Conservation (phyloP, 106 monocot genomes). For the Vanilla planifolia region DNA sequence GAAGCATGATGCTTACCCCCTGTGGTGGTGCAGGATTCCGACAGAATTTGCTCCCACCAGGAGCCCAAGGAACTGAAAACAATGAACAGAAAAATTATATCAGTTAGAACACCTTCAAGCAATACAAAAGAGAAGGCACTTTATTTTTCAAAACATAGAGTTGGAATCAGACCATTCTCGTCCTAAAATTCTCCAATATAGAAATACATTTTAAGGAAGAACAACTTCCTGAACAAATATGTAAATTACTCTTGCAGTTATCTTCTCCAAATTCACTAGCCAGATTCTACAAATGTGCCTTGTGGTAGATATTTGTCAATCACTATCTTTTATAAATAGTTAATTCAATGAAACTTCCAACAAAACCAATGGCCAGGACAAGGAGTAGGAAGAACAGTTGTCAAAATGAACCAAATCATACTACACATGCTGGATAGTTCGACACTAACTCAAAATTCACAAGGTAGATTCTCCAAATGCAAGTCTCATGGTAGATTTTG, state of each 20-base stretch:
- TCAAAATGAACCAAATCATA: too few relatives aligned
- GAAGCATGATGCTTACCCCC: constrained; percentile 51
- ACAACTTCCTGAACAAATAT: background rate
- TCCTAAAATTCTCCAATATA: background rate
- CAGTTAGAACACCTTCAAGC: background rate
- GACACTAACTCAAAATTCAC: too few relatives aligned
- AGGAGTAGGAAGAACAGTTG: constrained; percentile 79
- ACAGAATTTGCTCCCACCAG: constrained; percentile 86
- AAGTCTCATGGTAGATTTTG: too few relatives aligned
- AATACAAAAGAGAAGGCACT: background rate
- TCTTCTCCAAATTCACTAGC: background rate
- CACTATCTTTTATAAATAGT: background rate
- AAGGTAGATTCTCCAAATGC: too few relatives aligned
- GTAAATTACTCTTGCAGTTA: background rate
- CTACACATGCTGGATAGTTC: too few relatives aligned
- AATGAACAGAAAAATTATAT: constrained; percentile 8
- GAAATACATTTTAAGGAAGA: background rate
- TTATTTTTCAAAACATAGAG: background rate
- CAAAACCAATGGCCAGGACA: constrained; percentile 92
- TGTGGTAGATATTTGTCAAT: background rate
- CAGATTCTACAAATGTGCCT: background rate
- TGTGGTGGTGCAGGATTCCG: constrained; percentile 78
- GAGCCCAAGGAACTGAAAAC: constrained; percentile 96
- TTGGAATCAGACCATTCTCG: background rate
- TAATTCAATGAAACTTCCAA: background rate